Base-by-base conservation (phyloP, 2,329 filamentous ascomycete genomes). In the Thermothelomyces thermophilus region DNA sequence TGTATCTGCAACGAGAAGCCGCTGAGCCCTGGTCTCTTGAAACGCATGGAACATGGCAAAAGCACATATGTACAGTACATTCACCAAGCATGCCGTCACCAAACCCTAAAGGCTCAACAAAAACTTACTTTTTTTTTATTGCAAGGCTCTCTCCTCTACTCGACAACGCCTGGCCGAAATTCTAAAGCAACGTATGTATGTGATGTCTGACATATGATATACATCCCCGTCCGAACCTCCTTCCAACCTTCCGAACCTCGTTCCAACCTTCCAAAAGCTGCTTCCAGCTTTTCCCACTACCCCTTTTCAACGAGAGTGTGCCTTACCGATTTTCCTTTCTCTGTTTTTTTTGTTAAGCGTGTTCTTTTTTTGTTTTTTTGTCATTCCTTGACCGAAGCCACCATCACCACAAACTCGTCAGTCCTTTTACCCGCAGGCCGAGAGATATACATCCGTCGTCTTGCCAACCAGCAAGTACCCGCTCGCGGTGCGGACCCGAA, bases 191-290 rank as follows among this genome's bases (percentile, higher is more conserved):
- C 47, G 47, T 58, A 56, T 51, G 48, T 57, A 56, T 51, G 48
- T 57, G 55, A 53, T 55, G 47, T 51, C 46, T 55, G 53, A 55
- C 51, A 55, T 5, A 16, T 57, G 54, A 60, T 60, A 46, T 60
- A 60, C 57, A 59, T 46, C 46, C 45, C 36, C 36, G 13, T n/a
- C 14, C 33, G 16, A 31, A 16, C 16, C 33, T 16, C 14, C 8
- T n/a, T 16, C 33, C 33, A n/a, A 16, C 16, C 13, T 35, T 5
- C 33, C 13, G 6, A 35, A 16, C 33, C n/a, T n/a, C 30, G 30
- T 31, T 14, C 30, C 30, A 31, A 14, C 2, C 50, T 39, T 33
- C 45, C 39, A 16, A 44, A 44, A 36, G 42, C 35, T 31, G 41
- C 40, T 40, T 36, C 36, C 24, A 26, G 31, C 10, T n/a, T 49